Conservation (phyloP, 208 protist genomes). For the Leishmania major region DNA sequence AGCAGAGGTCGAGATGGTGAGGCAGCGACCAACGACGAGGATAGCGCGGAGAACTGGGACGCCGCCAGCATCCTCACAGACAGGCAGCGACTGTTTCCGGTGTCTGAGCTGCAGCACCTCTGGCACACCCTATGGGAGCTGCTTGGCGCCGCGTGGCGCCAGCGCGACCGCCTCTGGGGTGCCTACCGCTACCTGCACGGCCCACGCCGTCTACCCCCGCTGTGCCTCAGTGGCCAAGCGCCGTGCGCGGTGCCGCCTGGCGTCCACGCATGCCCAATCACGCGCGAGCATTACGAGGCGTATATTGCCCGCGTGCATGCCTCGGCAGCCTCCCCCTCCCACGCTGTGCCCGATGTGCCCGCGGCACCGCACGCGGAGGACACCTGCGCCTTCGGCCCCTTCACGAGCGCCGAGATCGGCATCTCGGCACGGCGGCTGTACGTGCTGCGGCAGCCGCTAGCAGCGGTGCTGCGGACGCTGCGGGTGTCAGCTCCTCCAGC, state of each 20-base stretch:
- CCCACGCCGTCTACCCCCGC: conserved; percentile 17
- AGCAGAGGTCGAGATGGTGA: neutral
- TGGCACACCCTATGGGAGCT: conserved; percentile 66
- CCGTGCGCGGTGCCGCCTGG: conserved; percentile 14
- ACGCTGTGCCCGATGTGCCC: neutral
- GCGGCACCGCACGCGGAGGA: conserved; percentile 41
- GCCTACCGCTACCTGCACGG: conserved; percentile 40
- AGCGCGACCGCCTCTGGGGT: conserved; percentile 64
- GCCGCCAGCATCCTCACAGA: neutral
- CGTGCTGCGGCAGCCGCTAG: conserved; percentile 58
- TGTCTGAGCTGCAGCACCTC: conserved; percentile 31
- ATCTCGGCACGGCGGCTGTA: conserved; percentile 35
- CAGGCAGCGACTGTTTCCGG: conserved; percentile 10
- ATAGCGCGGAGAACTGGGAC: neutral
- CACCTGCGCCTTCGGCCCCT: conserved; percentile 63
- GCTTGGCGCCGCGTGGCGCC: conserved; percentile 72
- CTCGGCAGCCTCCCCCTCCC: neutral
- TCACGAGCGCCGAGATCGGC: conserved; percentile 60
- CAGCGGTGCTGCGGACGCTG: conserved; percentile 51
- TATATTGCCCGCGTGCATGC: conserved; percentile 9
- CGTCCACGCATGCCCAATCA: conserved; percentile 21
- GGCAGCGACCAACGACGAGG: neutral
- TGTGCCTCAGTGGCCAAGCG: conserved; percentile 19
- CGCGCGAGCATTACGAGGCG: conserved; percentile 22
- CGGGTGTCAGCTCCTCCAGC: conserved; percentile 29